Base-by-base conservation (phyloP, 805 yeast species). In the baker's yeast (Saccharomyces cerevisiae) region DNA sequence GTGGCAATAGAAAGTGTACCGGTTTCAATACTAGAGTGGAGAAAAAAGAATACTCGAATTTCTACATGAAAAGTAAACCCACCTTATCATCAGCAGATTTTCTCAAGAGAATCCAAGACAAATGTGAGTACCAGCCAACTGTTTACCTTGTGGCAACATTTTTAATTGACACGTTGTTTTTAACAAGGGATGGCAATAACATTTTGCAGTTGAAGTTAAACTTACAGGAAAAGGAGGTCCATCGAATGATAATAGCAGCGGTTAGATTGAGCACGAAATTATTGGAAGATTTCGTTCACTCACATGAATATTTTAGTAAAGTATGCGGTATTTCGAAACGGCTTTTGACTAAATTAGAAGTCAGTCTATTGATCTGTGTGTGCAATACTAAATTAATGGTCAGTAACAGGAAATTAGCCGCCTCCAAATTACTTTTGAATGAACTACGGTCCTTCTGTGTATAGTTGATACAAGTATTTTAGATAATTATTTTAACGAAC, bases 281-380 rank as follows among this genome's bases (percentile, higher is more conserved):
- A n/a, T 61, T 76, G 6, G 82, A 79, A 57, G 83, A 79, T 60
- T 65, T 71, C 27, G 70, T 70, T 46, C 77, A 76, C 58, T 71
- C 75, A 3, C 81, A 77, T 62, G 67, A 67, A 48, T 72, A 78
- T 53, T 76, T 75, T 53, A 76, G 79, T 43, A 74, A 74, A 46
- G 79, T 76, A 0, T 78, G 78, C 27, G 82, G 82, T 0, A 66
- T 79, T 13, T 65, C 75, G 4, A 67, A 63, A 51, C 62, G 55
- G 51, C 58, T 66, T 6, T 55, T 69, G 11, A 62, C 65, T 8
- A 60, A 58, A 48, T 50, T 69, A 27, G 72, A 69, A 55, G 55
- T 63, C 2, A 55, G 66, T 3, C 49, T 69, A 22, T 47, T 67
- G 28, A 46, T 60, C 2, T 54, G 62, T 26, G 27, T 66, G 4